Evolutionary conservation across 139 green algal species (phyloP).

Genomic region (Chlorella sp.): DNA sequence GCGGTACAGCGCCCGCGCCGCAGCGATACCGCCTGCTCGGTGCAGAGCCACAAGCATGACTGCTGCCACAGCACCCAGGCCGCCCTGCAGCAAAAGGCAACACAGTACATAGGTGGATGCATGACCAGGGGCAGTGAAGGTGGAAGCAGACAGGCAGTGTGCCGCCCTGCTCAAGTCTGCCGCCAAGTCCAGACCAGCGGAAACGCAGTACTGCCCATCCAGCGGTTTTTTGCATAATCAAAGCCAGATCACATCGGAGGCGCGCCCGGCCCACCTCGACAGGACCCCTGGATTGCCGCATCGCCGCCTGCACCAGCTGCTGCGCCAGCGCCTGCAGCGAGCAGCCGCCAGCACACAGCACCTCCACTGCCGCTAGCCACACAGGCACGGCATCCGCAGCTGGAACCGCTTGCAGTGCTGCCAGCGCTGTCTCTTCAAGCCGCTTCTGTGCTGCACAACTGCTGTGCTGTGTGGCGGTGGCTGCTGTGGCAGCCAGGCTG

Average conservation of each 20-base stretch:
- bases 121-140: no score
- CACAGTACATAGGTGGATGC: background rate
- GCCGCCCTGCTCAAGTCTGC: background rate
- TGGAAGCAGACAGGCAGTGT: background rate
- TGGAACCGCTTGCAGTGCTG: conserved; percentile 43
- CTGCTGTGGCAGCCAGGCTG: background rate
- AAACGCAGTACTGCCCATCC: no score
- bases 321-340: background rate
- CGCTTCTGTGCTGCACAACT: background rate
- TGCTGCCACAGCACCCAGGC: conserved; percentile 62
- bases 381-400: conserved; percentile 18
- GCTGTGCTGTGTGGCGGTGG: background rate
- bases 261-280: conserved; percentile 2
- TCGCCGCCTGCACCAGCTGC: conserved; percentile 3
- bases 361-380: conserved; percentile 30
- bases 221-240: no score
- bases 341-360: background rate
- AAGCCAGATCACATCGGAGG: no score
- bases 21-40: conserved; percentile 40
- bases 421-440: conserved; percentile 18
- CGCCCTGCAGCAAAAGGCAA: conserved; percentile 32
- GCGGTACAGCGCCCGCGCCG: conserved; percentile 57
- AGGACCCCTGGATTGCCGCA: conserved; percentile 6
- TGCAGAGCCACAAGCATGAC: conserved; percentile 29
- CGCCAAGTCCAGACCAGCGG: no score